A percentile compares a stretch with the other conserved stretches of the same genome.
Conservation (phyloP, 768 basidiomycete species). For the Grammothele lineata region DNA sequence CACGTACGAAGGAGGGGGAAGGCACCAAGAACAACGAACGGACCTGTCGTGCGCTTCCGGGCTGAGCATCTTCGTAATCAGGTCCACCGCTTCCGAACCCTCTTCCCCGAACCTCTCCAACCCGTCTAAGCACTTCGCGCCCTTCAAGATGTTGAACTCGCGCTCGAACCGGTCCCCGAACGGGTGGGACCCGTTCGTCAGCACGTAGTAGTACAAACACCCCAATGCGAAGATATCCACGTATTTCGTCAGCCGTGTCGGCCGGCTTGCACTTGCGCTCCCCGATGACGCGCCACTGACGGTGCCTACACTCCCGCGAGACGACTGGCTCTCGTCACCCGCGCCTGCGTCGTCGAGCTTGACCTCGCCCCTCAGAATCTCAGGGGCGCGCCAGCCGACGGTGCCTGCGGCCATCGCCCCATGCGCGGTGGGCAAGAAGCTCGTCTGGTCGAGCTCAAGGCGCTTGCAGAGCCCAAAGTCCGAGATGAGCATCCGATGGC, state of each 20-base stretch:
- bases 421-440: conserved; percentile 89
- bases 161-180: conserved; percentile 92
- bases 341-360: conserved; percentile 78
- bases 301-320: conserved; percentile 50
- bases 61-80: conserved; percentile 77
- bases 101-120: conserved; percentile 87
- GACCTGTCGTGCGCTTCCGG: conserved; percentile 74
- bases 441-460: conserved; percentile 92
- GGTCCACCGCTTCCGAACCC: conserved; percentile 82
- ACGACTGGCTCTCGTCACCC: conserved; percentile 62
- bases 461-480: conserved; percentile 98
- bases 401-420: conserved; percentile 90
- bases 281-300: conserved; percentile 38
- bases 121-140: conserved; percentile 63
- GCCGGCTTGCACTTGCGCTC: conserved; percentile 36
- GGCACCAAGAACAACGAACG: no score
- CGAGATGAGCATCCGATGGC: conserved; percentile 84
- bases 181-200: conserved; percentile 89
- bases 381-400: conserved; percentile 96
- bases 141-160: conserved; percentile 90
- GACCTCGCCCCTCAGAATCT: conserved; percentile 92
- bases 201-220: conserved; percentile 90
- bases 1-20: not conserved
- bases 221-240: conserved; percentile 97
- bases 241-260: conserved; percentile 82